These are phyloP conservation scores for Diaporthe australafricana DNA, from an alignment of 2,329 filamentous ascomycete genomes.

Conservation along the genomic window DNA sequence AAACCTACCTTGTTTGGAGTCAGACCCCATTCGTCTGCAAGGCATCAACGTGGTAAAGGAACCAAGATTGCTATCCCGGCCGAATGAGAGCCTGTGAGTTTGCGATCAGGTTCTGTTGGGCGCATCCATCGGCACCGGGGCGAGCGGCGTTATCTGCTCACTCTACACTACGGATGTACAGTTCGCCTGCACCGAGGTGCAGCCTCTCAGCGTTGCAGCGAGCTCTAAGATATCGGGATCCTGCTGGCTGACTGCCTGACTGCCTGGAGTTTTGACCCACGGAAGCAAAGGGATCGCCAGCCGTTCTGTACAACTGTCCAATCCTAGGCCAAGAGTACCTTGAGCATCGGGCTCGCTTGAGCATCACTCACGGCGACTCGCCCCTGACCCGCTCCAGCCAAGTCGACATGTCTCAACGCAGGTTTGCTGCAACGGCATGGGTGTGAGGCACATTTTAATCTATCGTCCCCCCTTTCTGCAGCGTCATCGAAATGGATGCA, in stretches of 20 bases:
- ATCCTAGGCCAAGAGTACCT: constrained; percentile 20
- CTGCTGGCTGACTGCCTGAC: constrained; percentile 18
- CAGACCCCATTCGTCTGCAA: not conserved
- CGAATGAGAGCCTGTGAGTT: constrained; percentile 11
- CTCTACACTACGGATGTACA: not conserved
- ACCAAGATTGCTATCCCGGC: not conserved
- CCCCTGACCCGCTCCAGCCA: constrained; percentile 14
- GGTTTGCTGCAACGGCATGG: constrained; percentile 23
- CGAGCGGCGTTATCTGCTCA: not conserved
- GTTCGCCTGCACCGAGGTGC: not conserved
- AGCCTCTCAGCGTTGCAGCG: constrained; percentile 12
- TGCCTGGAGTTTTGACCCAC: constrained; percentile 18
- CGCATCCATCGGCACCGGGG: not conserved
- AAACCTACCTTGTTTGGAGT: constrained; percentile 1
- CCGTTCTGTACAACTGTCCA: constrained; percentile 32
- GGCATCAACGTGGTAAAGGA: not conserved
- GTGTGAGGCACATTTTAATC: constrained; percentile 35
- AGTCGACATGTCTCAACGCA: constrained; percentile 25
- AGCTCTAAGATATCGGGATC: not conserved
- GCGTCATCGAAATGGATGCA: constrained; percentile 36
- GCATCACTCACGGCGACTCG: constrained; percentile 30
- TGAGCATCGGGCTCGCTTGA: not conserved
- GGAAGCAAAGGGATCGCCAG: constrained; percentile 33
- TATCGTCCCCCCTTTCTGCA: constrained; percentile 30
- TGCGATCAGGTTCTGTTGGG: constrained; percentile 1